These are phyloP conservation scores for Aspergillus ruber DNA, from an alignment of 2,329 filamentous ascomycete genomes.

Conservation along the genomic window DNA sequence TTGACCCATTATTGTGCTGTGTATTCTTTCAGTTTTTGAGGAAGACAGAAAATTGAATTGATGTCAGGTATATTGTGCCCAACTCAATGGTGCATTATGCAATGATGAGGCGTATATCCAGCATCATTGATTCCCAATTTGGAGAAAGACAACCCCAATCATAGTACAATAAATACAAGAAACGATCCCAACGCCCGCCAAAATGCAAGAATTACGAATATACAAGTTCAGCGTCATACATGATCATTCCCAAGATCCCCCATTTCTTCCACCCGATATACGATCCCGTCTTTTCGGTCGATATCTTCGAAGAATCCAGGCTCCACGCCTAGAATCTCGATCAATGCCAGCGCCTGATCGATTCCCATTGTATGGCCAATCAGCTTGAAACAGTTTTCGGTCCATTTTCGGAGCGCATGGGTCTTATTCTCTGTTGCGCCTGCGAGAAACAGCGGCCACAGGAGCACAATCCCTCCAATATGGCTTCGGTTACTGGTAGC, in stretches of 20 bases:
- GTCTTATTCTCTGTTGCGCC: conserved; percentile 23
- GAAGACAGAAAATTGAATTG: not conserved
- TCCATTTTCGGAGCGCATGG: conserved; percentile 26
- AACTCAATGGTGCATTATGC: not conserved
- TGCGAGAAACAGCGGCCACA: conserved; percentile 35
- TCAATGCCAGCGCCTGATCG: conserved; percentile 32
- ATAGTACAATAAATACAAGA: not conserved
- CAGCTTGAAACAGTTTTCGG: conserved; percentile 22
- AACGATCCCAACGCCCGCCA: not conserved
- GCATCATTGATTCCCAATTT: not conserved
- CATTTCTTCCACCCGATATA: conserved; percentile 2
- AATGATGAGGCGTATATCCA: not conserved
- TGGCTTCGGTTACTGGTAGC: conserved; percentile 18
- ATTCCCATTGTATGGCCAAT: conserved; percentile 33
- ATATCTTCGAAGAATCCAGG: conserved; percentile 18
- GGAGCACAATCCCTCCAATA: conserved; percentile 26
- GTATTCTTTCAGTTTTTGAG: not conserved
- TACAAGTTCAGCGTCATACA: not conserved
- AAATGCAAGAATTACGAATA: not conserved
- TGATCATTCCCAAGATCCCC: not conserved
- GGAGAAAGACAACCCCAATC: not conserved
- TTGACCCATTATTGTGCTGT: not conserved
- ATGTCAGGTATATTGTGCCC: not conserved
- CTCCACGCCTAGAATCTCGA: conserved; percentile 25
- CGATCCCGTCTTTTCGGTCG: conserved; percentile 14